phyloP scores from a whole-genome alignment of 495 filamentous ascomycete genomes.

The Hyaloscypha variabilis region DNA sequence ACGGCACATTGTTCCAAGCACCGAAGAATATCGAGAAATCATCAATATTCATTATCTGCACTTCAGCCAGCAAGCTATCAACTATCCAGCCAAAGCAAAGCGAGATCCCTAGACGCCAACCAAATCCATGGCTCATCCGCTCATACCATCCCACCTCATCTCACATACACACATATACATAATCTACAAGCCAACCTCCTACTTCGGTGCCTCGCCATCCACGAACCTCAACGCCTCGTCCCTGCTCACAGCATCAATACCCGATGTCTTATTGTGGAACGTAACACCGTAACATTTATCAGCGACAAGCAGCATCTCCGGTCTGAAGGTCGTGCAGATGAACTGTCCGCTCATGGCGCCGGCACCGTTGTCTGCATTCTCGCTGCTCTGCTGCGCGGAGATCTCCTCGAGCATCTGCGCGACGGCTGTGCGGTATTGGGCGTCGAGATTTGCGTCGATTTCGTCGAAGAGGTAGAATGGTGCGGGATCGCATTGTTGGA shows the following conservation, averaged over 20 bases:
- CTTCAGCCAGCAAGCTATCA: neutral
- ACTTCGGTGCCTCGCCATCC: conserved; percentile 58
- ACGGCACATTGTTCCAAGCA: neutral
- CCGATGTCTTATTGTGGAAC: conserved; percentile 90
- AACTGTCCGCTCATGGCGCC: conserved; percentile 56
- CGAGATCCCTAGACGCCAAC: neutral
- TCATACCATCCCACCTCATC: neutral
- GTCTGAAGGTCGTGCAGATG: conserved; percentile 93
- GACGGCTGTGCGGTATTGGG: conserved; percentile 94
- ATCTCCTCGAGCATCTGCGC: conserved; percentile 84
- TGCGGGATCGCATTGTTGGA: conserved; percentile 95
- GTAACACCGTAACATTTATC: conserved; percentile 98
- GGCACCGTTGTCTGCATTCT: conserved; percentile 43
- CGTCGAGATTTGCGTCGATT: conserved; percentile 97
- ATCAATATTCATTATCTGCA: neutral
- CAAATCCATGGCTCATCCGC: neutral
- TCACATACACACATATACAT: neutral
- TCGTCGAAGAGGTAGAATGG: conserved; percentile 99
- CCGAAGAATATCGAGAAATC: neutral
- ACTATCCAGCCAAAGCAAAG: neutral
- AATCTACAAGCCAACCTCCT: neutral
- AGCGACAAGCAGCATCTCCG: conserved; percentile 92
- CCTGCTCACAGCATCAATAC: conserved; percentile 83
- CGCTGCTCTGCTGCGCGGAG: conserved; percentile 55
- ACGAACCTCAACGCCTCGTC: conserved; percentile 94